Base-by-base conservation (phyloP, 2,329 filamentous ascomycete species). In the Lasiodiplodia gonubiensis region DNA sequence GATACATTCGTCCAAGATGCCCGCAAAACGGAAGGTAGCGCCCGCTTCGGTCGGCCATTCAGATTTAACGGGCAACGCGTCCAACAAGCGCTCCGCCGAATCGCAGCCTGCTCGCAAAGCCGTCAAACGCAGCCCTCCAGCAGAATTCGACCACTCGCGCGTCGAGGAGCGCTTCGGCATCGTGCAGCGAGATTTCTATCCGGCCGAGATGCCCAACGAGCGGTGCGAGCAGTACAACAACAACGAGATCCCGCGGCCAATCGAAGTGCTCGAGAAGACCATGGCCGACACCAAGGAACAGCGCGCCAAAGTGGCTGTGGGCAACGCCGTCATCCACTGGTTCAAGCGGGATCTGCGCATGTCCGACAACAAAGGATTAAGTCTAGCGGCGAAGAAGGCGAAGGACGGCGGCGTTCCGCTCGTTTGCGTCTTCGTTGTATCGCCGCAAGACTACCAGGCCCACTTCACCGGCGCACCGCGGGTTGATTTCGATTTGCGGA, bases 311-410 rank as follows among this genome's bases (percentile, higher is more conserved):
- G 84, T 91, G 14, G 69, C 80, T 1, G 80, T 84, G 0, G 86
- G 86, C 35, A 81, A 86, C 18, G 87, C 89, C 0, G 90, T 97
- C 0, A 86, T 97, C 0, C 92, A 97, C 79, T 97, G 93, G 93
- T 97, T 94, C 82, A 96, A 95, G 79, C 88, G 87, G 74, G 94
- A 97, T 76, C 79, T 97, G 61, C 86, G 93, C 2, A 83, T 86
- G 1, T 78, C 80, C 0, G 94, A 97, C 76, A 97, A 97, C 76
- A 90, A 86, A 10, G 87, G 87, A 0, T 78, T 97, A 27, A 84
- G 86, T 39, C 78, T 89, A 69, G 93, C 93, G 0, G 88, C 86
- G 66, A 80, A 88, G 67, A 84, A 85, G 59, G 92, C 93, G 1
- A 88, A 87, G 68, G 84, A 88, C 46, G 84, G 87, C n/a, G 85